Percentiles rank a stretch among this genome's conserved stretches.
Evolutionary conservation across 257 asterid species (phyloP).

Genomic region (Craterostigma plantagineum): DNA sequence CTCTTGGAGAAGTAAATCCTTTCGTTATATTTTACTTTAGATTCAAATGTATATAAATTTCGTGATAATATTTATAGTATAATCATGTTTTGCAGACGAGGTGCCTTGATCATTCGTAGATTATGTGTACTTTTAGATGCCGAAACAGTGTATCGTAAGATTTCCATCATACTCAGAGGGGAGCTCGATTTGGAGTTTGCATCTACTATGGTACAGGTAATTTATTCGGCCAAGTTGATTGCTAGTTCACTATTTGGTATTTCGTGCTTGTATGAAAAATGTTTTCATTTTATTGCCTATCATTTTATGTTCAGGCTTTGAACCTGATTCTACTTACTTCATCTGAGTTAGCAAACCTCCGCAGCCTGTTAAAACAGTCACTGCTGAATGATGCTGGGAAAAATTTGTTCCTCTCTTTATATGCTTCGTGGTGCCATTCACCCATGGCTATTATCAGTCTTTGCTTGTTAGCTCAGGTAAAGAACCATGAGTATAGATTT

Average conservation of each 20-base stretch:
- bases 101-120: conserved; percentile 82
- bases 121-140: conserved; percentile 87
- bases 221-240: neutral
- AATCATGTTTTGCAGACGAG: conserved; percentile 52
- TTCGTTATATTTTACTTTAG: conserved; percentile 1
- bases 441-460: conserved; percentile 98
- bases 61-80: conserved; percentile 9
- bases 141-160: conserved; percentile 78
- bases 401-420: conserved; percentile 62
- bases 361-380: conserved; percentile 64
- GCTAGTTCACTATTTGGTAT: no score
- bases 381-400: conserved; percentile 56
- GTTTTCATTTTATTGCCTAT: no score
- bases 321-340: conserved; percentile 97
- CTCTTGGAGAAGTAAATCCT: conserved; percentile 75
- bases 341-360: conserved; percentile 74
- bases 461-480: conserved; percentile 92
- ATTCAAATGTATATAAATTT: conserved; percentile 1
- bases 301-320: conserved; percentile 45
- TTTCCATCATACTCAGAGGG: conserved; percentile 68
- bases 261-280: no score
- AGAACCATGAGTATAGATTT: neutral
- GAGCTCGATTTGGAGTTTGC: conserved; percentile 91
- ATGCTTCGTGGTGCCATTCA: conserved; percentile 98
- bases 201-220: conserved; percentile 86